Conservation (phyloP, 2,329 filamentous ascomycete genomes). For the Thielaviopsis musarum region DNA sequence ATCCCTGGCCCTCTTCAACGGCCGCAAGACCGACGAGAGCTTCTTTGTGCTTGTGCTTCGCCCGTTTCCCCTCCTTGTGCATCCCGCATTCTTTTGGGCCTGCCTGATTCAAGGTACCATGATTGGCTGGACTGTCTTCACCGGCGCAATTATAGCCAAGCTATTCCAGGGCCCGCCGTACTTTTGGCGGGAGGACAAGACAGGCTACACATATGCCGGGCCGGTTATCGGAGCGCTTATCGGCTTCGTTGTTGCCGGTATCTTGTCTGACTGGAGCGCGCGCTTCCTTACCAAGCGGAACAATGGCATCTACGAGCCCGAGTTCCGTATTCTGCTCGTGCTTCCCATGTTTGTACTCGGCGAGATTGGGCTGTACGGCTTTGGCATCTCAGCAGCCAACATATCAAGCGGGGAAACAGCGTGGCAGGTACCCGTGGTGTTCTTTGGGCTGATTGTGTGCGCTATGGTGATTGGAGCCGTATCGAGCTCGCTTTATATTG, state of each 20-base stretch:
- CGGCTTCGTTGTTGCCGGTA: constrained; percentile 60
- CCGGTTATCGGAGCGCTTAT: constrained; percentile 70
- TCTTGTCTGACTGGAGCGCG: constrained; percentile 57
- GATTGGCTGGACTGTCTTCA: constrained; percentile 92
- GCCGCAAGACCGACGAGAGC: constrained; percentile 60
- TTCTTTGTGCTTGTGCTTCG: constrained; percentile 51
- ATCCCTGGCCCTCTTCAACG: constrained; percentile 56
- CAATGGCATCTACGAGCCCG: constrained; percentile 72
- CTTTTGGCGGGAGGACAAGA: constrained; percentile 65
- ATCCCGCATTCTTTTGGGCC: constrained; percentile 72
- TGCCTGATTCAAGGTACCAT: constrained; percentile 70
- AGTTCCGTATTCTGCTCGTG: constrained; percentile 73
- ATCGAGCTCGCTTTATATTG: constrained; percentile 70
- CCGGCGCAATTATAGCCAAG: constrained; percentile 65
- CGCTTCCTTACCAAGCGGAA: constrained; percentile 56
- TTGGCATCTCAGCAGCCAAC: constrained; percentile 55
- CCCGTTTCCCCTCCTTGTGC: constrained; percentile 66
- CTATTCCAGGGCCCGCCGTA: constrained; percentile 69
- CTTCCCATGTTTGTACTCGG: constrained; percentile 67
- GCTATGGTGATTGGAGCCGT: constrained; percentile 90
- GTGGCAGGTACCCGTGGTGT: constrained; percentile 61
- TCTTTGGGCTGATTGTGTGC: constrained; percentile 68
- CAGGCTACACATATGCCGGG: constrained; percentile 74
- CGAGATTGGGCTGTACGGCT: constrained; percentile 66
- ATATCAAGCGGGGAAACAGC: constrained; percentile 39